Evolutionary conservation across 768 basidiomycete species (phyloP).

Genomic region (Myochromella boudieri): DNA sequence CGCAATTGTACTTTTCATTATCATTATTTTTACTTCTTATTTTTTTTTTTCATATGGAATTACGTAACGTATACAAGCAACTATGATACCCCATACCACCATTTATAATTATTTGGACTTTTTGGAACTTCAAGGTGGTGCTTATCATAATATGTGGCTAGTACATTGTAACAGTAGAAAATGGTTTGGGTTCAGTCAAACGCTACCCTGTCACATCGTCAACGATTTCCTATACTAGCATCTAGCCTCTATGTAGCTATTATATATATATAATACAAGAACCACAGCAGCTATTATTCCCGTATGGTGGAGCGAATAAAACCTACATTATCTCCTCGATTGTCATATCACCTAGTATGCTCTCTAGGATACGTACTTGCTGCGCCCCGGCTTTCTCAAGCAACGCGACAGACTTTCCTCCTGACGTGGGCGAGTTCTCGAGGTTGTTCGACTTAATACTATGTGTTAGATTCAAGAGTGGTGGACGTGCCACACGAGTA

Average conservation of each 20-base stretch:
- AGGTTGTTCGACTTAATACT: constrained; percentile 28
- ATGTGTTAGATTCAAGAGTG: constrained; percentile 43
- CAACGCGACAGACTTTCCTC: not conserved
- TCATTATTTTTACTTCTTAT: not conserved
- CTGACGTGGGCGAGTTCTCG: not conserved
- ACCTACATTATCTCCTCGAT: constrained; percentile 38
- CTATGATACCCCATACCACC: too few species aligned
- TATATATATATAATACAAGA: too few species aligned
- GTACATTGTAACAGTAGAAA: too few species aligned
- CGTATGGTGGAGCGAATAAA: not conserved
- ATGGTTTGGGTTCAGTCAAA: too few species aligned
- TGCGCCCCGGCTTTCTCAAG: constrained; percentile 8
- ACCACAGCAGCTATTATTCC: too few species aligned
- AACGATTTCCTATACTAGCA: too few species aligned
- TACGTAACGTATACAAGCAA: too few species aligned
- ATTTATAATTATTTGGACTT: too few species aligned
- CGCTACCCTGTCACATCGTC: too few species aligned
- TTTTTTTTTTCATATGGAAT: not conserved
- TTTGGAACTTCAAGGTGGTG: too few species aligned
- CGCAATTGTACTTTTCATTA: not conserved
- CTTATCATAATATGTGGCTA: too few species aligned
- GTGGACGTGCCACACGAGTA: constrained; percentile 49
- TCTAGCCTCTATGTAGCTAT: too few species aligned
- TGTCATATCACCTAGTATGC: constrained; percentile 49
- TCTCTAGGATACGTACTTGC: constrained; percentile 25